These are phyloP conservation scores for Daedalea quercina DNA, from an alignment of 768 basidiomycete genomes.

Conservation along the genomic window DNA sequence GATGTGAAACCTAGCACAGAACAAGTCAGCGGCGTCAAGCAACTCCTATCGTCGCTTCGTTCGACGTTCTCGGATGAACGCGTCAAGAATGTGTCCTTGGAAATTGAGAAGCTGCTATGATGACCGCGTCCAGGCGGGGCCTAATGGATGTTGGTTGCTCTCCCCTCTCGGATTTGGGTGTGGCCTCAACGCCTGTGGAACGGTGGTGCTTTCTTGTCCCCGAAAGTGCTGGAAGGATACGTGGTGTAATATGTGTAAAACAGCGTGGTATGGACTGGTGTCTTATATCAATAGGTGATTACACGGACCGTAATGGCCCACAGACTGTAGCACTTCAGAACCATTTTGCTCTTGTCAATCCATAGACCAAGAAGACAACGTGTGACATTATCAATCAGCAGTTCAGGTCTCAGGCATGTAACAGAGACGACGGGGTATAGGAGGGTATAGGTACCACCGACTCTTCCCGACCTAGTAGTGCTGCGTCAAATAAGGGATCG, in stretches of 20 bases:
- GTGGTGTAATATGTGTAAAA: not conserved
- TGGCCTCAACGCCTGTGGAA: not conserved
- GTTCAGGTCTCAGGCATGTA: no score
- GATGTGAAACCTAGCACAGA: slow-evolving; percentile 28
- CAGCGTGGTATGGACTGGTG: not conserved
- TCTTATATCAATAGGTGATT: not conserved
- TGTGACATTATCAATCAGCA: no score
- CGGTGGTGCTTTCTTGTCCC: not conserved
- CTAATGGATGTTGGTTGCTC: not conserved
- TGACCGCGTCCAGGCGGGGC: not conserved
- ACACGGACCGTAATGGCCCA: not conserved
- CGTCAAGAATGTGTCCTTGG: slow-evolving; percentile 30
- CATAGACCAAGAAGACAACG: not conserved
- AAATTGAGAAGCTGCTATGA: slow-evolving; percentile 12
- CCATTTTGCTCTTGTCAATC: not conserved
- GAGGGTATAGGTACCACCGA: no score
- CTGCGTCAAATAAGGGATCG: no score
- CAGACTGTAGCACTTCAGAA: not conserved
- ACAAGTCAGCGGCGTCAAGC: slow-evolving; percentile 35
- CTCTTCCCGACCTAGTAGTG: no score
- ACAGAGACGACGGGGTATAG: no score
- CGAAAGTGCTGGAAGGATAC: not conserved
- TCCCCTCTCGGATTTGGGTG: no score
- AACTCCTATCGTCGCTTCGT: slow-evolving; percentile 34
- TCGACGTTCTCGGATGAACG: slow-evolving; percentile 52